These are phyloP conservation scores for Torulaspora pretoriensis DNA, from an alignment of 1,139 yeast species.

Conservation along the genomic window DNA sequence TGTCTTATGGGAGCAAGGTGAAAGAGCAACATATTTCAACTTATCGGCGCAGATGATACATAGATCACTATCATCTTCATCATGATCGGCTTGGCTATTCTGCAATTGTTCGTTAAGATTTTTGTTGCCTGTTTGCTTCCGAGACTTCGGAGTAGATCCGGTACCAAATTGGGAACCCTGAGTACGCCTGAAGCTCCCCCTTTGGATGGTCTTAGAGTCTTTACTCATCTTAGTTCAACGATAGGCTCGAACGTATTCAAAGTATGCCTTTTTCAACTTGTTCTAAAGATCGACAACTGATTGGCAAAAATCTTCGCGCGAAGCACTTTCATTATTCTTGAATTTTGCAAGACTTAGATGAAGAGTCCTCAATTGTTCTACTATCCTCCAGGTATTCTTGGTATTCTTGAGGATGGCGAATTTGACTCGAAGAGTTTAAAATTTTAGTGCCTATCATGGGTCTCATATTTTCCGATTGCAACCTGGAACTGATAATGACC, in stretches of 20 bases:
- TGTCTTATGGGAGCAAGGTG: conserved; percentile 80
- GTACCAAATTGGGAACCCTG: conserved; percentile 6
- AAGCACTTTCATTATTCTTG: too few relatives aligned
- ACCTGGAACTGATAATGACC: too few relatives aligned
- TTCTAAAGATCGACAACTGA: too few relatives aligned
- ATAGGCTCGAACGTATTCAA: neutral
- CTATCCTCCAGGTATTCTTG: too few relatives aligned
- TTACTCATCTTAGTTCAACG: neutral
- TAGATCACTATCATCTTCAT: conserved; percentile 40
- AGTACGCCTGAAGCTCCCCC: conserved; percentile 3
- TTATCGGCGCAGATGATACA: conserved; percentile 86
- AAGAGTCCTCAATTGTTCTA: too few relatives aligned
- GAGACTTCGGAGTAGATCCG: conserved; percentile 2
- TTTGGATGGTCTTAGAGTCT: neutral
- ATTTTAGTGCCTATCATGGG: too few relatives aligned
- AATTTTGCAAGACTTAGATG: too few relatives aligned
- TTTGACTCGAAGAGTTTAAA: too few relatives aligned
- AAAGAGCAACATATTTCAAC: conserved; percentile 57
- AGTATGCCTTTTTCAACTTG: neutral
- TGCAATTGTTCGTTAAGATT: neutral
- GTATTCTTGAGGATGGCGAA: too few relatives aligned
- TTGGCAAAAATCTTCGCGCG: too few relatives aligned
- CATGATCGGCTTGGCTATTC: neutral
- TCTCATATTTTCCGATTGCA: too few relatives aligned
- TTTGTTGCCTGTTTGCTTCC: conserved; percentile 1